phyloP scores from a whole-genome alignment of 2,329 filamentous ascomycete genomes.

The Metarhizium album region DNA sequence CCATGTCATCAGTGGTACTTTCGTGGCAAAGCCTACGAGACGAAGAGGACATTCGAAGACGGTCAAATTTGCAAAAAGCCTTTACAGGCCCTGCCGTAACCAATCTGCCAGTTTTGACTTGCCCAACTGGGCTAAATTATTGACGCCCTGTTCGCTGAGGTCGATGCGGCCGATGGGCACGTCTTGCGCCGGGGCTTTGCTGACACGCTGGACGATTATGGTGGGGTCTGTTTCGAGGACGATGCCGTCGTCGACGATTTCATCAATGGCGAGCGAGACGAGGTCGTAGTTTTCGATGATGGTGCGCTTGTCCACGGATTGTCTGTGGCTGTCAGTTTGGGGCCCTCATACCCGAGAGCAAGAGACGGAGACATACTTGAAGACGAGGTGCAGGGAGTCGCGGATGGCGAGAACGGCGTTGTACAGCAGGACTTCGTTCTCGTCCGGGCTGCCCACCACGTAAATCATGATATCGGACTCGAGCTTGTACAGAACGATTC shows the following conservation, averaged over 20 bases:
- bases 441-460: conserved; percentile 79
- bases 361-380: conserved; percentile 55
- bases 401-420: conserved; percentile 86
- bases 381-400: conserved; percentile 79
- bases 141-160: conserved; percentile 86
- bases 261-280: conserved; percentile 85
- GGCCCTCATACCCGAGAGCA: not conserved
- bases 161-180: conserved; percentile 89
- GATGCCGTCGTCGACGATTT: conserved; percentile 90
- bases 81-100: conserved; percentile 70
- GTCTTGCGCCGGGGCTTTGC: conserved; percentile 83
- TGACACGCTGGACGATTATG: conserved; percentile 84
- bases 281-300: conserved; percentile 98
- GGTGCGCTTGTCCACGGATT: conserved; percentile 93
- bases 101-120: conserved; percentile 86
- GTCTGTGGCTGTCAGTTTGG: conserved; percentile 40
- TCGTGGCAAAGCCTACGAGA: not conserved
- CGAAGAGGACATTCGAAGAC: not conserved
- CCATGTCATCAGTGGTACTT: not conserved
- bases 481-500: conserved; percentile 94
- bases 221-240: conserved; percentile 96
- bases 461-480: conserved; percentile 96
- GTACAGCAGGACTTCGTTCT: conserved; percentile 96
- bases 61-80: not conserved
- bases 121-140: conserved; percentile 89